Conservation (phyloP, 2,329 filamentous ascomycete genomes). For the Taxawa tesnikishii region DNA sequence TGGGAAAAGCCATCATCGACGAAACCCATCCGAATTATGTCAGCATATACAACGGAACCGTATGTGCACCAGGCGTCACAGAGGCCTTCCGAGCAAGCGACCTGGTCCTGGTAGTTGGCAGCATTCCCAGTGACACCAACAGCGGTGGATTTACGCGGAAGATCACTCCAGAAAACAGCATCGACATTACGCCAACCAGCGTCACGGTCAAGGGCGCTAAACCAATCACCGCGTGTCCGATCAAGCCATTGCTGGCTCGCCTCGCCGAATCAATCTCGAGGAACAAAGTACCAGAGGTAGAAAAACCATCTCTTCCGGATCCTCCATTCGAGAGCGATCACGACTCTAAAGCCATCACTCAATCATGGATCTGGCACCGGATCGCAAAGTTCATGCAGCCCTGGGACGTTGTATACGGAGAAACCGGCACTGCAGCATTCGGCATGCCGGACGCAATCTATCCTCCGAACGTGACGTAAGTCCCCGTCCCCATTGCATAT, state of each 20-base stretch:
- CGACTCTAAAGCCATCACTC: constrained; percentile 25
- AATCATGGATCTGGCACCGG: constrained; percentile 29
- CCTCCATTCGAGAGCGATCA: constrained; percentile 17
- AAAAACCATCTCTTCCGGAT: constrained; percentile 17
- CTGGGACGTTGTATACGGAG: constrained; percentile 26
- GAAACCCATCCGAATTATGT: constrained; percentile 27
- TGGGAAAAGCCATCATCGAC: constrained; percentile 31
- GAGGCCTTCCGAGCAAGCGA: constrained; percentile 20
- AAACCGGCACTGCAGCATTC: constrained; percentile 29
- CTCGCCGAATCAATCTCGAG: constrained; percentile 1
- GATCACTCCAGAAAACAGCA: constrained; percentile 29
- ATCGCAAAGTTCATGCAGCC: constrained; percentile 22
- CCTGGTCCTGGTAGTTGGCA: constrained; percentile 10
- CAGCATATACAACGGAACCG: constrained; percentile 28
- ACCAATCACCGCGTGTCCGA: constrained; percentile 1
- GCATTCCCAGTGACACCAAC: constrained; percentile 14
- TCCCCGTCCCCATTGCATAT: constrained; percentile 12
- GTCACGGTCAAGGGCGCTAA: constrained; percentile 14
- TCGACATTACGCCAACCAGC: constrained; percentile 26
- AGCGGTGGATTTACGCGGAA: constrained; percentile 23
- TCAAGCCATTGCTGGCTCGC: neutral
- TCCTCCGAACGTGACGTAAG: constrained; percentile 39
- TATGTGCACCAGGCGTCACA: constrained; percentile 23
- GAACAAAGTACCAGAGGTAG: constrained; percentile 13
- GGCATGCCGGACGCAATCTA: constrained; percentile 20